These are phyloP conservation scores for Monilinia polystroma DNA, from an alignment of 2,329 filamentous ascomycete genomes.

Conservation along the genomic window DNA sequence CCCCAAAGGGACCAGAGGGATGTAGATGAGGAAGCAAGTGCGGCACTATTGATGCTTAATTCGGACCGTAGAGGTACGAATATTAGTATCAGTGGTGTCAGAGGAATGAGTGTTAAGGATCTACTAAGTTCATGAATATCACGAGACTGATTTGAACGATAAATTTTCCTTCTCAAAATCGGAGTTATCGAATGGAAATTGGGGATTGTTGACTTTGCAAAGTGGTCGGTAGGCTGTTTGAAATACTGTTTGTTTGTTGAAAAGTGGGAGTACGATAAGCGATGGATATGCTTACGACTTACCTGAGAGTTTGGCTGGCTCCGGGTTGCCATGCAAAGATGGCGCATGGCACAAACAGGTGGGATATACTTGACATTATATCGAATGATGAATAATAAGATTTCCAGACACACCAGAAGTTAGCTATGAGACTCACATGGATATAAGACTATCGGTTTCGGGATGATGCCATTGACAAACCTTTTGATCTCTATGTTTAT, in stretches of 20 bases:
- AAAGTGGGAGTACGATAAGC: not conserved
- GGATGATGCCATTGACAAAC: not conserved
- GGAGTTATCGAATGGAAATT: not conserved
- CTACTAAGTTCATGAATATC: slow-evolving; percentile 49
- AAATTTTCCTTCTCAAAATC: not conserved
- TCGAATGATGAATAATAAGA: not conserved
- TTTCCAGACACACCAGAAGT: not conserved
- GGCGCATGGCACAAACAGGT: not conserved
- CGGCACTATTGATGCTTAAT: slow-evolving; percentile 85
- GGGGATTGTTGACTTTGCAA: not conserved
- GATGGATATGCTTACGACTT: not conserved
- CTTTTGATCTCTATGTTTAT: too few relatives aligned
- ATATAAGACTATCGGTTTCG: not conserved
- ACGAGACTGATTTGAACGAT: not conserved
- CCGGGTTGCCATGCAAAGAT: not conserved
- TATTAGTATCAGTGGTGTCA: slow-evolving; percentile 38
- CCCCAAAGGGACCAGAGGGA: slow-evolving; percentile 59
- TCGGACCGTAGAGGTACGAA: slow-evolving; percentile 56
- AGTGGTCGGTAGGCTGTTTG: not conserved
- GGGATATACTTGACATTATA: not conserved
- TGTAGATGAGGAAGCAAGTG: slow-evolving; percentile 65
- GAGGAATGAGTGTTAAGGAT: slow-evolving; percentile 56
- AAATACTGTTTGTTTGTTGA: not conserved
- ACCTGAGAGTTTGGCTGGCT: not conserved
- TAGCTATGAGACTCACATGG: not conserved